Evolutionary conservation across 2,329 filamentous ascomycete species (phyloP), one percentile per base, ranked within the genome.

Genomic region (Nothophaeocryptopus gaeumannii): DNA sequence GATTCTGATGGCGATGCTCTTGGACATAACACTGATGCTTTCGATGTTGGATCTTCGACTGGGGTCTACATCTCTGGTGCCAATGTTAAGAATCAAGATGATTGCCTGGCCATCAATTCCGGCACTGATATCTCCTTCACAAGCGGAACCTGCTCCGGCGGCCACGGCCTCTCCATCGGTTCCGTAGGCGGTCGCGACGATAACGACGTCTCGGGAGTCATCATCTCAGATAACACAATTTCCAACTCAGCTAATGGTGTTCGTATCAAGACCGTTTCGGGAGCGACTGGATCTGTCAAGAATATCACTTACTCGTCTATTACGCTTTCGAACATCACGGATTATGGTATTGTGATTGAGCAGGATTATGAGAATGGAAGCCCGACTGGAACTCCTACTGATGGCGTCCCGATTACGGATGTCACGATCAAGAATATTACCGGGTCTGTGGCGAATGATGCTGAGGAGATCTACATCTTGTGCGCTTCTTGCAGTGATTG

Each of bases 301-400:
- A 72, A 71, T 46, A 69, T 83, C 30, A 80, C 74, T 2, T 83
- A 80, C 70, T 70, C 68, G 35, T 69, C 72, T 54, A 82, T 83
- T 64, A 72, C 69, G 1, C 68, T 82, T 2, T 72, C 68, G 35
- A 64, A 67, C 36, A 81, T 81, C 59, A 64, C 74, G 45, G 68
- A 74, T 15, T 80, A 82, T 61, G 79, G 76, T 38, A 76, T 83
- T 50, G 71, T 82, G 43, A 75, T 84, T 50, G 70, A 82, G 64
- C 81, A 84, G 68, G 78, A 82, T 63, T 82, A 81, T 58, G 67
- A 74, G 58, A 77, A 77, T 53, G 73, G 74, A 47, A 58, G 54
- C 32, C 69, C 71, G 5, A 73, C 70, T 39, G 70, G 70, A 12
- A 65, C 59, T 1, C 74, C 77, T 5, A 79, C 76, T 8, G 70